Evolutionary conservation across 1,139 yeast species (phyloP).

Genomic region (Diutina siamensis): DNA sequence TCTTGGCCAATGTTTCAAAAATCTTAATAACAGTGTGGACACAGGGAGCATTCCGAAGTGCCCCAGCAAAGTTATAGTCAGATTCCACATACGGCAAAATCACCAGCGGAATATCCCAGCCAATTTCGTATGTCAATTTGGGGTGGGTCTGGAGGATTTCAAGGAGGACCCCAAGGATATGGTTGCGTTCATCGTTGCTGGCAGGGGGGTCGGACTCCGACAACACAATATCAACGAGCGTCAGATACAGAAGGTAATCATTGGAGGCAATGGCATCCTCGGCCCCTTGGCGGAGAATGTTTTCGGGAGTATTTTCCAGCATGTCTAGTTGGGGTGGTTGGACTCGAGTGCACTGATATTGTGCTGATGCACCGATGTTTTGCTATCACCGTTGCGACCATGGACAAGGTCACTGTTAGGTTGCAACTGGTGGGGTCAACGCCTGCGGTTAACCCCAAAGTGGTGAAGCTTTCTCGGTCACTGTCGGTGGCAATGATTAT

Average conservation of each 20-base stretch:
- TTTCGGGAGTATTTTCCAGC: neutral
- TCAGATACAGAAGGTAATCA: constrained; percentile 64
- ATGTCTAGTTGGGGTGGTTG: neutral
- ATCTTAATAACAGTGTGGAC: constrained; percentile 31
- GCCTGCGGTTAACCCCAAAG: constrained; percentile 34
- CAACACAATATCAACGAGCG: constrained; percentile 54
- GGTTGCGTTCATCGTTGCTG: constrained; percentile 35
- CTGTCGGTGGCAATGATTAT: constrained; percentile 37
- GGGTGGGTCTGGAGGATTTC: constrained; percentile 21
- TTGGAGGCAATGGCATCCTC: constrained; percentile 27
- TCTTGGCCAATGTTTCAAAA: constrained; percentile 45
- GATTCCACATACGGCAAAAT: constrained; percentile 36
- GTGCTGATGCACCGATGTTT: neutral
- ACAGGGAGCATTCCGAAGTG: constrained; percentile 24
- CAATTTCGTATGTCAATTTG: constrained; percentile 53
- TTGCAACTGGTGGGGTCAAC: constrained; percentile 53
- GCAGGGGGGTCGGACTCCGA: constrained; percentile 33
- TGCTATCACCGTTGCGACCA: neutral
- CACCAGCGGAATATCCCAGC: constrained; percentile 79
- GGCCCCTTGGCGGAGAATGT: constrained; percentile 11
- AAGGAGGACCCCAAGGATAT: constrained; percentile 28
- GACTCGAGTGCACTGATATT: neutral
- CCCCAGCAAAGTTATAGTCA: constrained; percentile 11
- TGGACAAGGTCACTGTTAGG: constrained; percentile 29
- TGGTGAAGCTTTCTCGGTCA: constrained; percentile 35